Evolutionary conservation across 148 eudicot species (phyloP), one percentile per base, ranked within the genome.

Genomic region (Simmondsia chinensis): DNA sequence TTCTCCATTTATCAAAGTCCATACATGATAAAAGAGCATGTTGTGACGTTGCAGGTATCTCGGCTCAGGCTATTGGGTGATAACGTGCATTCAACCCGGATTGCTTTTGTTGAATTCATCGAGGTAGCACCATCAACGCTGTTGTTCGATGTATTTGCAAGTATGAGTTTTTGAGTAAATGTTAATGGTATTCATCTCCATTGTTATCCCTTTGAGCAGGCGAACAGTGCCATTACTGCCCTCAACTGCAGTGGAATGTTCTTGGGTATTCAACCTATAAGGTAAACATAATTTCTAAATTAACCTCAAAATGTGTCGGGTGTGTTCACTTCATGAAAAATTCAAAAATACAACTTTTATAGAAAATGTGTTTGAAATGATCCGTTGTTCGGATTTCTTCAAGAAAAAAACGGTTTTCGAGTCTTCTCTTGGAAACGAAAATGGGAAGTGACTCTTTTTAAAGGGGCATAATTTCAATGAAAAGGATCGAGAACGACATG

Each of bases 31-130:
- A n/a, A n/a, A n/a, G n/a, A n/a, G n/a, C n/a, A n/a, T n/a, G n/a
- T n/a, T n/a, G n/a, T n/a, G n/a, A n/a, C n/a, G n/a, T 7, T 64
- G 39, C 64, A 88, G 97, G 97, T 88, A 59, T 77, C 91, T 34
- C 87, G 91, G 62, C 69, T 88, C 68, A 83, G 97, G 87, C 83
- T 88, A 43, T 63, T 88, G 72, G 97, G 96, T 59, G 97, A 88
- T 59, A 73, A 84, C 35, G 74, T 76, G 43, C 97, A 88, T 64
- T 77, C 91, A 30, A 88, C 94, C 14, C 82, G 87, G n/a, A 88
- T 88, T 59, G 94, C 94, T 51, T 88, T 88, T 69, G 97, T 88
- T 54, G 97, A 88, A 48, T 88, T 88, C 57, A 41, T 41, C 40
- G 60, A 70, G 71, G 97, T 88, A 59, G 48, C 11, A 32, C 11